Base-by-base conservation (phyloP, 192 early-diverging fungal species). In the Cetraspora pellucida region DNA sequence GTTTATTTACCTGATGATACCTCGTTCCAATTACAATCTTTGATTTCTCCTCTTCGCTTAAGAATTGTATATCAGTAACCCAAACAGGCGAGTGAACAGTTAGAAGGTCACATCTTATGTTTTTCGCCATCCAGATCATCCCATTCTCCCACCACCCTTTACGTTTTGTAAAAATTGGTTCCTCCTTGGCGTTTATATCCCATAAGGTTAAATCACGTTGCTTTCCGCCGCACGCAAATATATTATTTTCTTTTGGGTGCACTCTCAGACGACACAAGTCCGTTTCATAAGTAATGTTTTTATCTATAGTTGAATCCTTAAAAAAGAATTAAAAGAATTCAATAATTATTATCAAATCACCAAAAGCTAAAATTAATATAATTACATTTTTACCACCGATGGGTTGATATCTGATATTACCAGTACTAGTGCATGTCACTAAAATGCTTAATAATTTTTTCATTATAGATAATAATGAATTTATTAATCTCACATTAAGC, bases 21-120 rank as follows among this genome's bases (percentile, higher is more conserved):
- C 91, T 88, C 0, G 96, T 94, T 10, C 87, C 88, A 23, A 90
- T 86, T 23, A 88, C 90, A 31, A 98, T 63, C 23, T 82, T 70
- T 8, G 85, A 84, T 3, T 75, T 77, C 37, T 89, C 86, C n/a
- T 79, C 79, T 64, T 87, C 85, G 79, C 72, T 83, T 37, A 92
- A 58, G 78, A 93, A 97, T 80, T 88, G 85, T 37, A 97, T 73
- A 78, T 95, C 91, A 1, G 93, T 95, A 66, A 96, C 89, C 92
- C 95, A 96, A 16, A 98, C 90, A 8, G 93, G 94, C 49, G 93
- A 90, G 23, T 93, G 88, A 58, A 98, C 74, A 78, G 93, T 91
- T 55, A 98, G 82, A 69, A 86, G 83, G 67, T 97, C 94, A 77
- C 94, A 89, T 31, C 85, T 81, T 28, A 94, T 93, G 80, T 98